Evolutionary conservation across 2,329 filamentous ascomycete species (phyloP), one percentile per base, ranked within the genome.

Genomic region (Sphaerulina vaccinii): DNA sequence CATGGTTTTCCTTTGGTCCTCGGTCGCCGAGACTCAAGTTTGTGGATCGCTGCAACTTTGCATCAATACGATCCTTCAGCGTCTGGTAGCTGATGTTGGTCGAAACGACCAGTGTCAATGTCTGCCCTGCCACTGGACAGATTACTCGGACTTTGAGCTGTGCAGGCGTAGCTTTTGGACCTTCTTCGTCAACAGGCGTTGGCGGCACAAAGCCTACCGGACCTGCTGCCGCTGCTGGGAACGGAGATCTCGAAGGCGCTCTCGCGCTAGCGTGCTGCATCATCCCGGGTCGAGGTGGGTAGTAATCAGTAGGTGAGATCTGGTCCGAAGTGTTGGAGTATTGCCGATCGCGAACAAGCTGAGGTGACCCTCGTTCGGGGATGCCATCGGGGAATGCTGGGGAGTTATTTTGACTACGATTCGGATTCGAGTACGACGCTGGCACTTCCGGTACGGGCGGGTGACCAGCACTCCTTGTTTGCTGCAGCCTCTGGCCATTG

Each of bases 101-200:
- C 24, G 90, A 88, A 36, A 96, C 95, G 9, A 99, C 92, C n/a
- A 99, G 79, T 1, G 92, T 96, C 53, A 96, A 87, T 62, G 95
- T 95, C 66, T 91, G 93, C 40, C 87, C 87, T 39, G 93, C 89
- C 2, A 73, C 70, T 3, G 73, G 72, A 67, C 89, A 95, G 66
- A 92, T 92, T 51, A 99, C 90, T 69, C 95, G 95, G 44, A 96
- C 91, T 73, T 96, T 97, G 45, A 99, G 80, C 66, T 97, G 93
- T n/a, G 62, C 58, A n/a, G 58, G 58, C 27, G 58, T 56, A 6
- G 88, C 90, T 32, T 50, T 90, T 66, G 69, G 61, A 13, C 61
- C 48, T 15, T 61, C 50, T 23, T 58, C 56, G 22, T 60, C 60
- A 9, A 52, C 43, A 18, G 52, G 55, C 21, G 48, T 55, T 6